Conservation (phyloP, 2,329 filamentous ascomycete genomes). For the Phaeosphaeria sp. region DNA sequence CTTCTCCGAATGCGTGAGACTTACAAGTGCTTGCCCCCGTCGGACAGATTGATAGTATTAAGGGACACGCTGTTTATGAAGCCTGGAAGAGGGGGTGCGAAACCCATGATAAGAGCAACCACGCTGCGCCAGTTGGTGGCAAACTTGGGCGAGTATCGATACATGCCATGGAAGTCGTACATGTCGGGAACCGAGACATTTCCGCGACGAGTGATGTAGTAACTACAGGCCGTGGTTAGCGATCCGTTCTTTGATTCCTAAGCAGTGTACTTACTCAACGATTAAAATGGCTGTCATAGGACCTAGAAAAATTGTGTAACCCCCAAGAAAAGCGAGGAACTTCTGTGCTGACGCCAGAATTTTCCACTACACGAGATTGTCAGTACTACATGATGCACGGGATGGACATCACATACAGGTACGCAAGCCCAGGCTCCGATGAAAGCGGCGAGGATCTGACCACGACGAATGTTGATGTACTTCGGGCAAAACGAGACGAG, state of each 20-base stretch:
- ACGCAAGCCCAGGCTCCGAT: conserved; percentile 48
- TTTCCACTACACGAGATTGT: conserved; percentile 32
- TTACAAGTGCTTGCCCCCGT: conserved; percentile 33
- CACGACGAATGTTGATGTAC: conserved; percentile 36
- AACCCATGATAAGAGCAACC: conserved; percentile 31
- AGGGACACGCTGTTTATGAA: conserved; percentile 28
- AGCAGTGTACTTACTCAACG: conserved; percentile 12
- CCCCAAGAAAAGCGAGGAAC: conserved; percentile 44
- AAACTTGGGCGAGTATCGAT: conserved; percentile 28
- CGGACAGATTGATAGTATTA: conserved; percentile 20
- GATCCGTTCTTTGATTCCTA: neutral
- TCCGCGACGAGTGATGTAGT: conserved; percentile 29
- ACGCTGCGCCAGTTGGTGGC: conserved; percentile 33
- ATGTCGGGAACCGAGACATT: conserved; percentile 32
- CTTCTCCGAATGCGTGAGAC: neutral
- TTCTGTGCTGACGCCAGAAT: conserved; percentile 43
- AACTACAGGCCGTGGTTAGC: conserved; percentile 1
- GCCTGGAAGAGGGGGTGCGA: conserved; percentile 29
- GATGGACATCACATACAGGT: conserved; percentile 12
- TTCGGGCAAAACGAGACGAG: conserved; percentile 27
- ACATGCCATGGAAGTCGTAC: conserved; percentile 35
- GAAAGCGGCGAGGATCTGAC: conserved; percentile 44
- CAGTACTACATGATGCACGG: neutral
- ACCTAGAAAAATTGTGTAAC: conserved; percentile 35
- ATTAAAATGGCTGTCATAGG: conserved; percentile 33